Evolutionary conservation across 2,329 filamentous ascomycete genomes (phyloP), one percentile per base, ranked within the genome.

Genomic region (Colletotrichum sp.): DNA sequence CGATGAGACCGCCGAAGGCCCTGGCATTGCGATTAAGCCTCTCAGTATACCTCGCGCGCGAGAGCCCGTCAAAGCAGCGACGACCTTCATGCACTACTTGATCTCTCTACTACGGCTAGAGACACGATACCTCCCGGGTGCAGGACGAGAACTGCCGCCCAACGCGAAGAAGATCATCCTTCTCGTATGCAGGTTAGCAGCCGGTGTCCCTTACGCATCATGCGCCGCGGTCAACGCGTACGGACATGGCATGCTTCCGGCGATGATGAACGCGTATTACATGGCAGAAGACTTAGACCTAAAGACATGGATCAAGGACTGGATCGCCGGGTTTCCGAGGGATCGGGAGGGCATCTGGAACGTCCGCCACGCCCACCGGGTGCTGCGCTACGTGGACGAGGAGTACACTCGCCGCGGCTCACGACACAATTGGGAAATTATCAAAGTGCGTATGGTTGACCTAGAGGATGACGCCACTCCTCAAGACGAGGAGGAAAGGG

Each of bases 361-460:
- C 4, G 70, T 71, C 18, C 70, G 70, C 6, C 70, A 66, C 26
- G 70, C 70, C 13, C 61, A 60, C 12, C 15, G 70, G 7, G 52
- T 71, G 18, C 13, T 71, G 52, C n/a, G 32, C 9, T 72, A 72
- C 55, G 70, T 72, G 12, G 70, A 72, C 18, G 12, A 67, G 16
- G 70, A 72, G 30, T 72, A 72, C 34, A 68, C 16, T 2, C 70
- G 70, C 7, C 62, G 64, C 12, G 70, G 70, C 16, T 72, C 64
- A n/a, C 64, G 70, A 28, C 28, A 67, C 6, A 68, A 68, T 8
- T 72, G 70, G 70, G 64, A 68, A 38, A 72, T 72, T 10, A 68
- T 72, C 55, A 72, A 72, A 26, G 70, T 72, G n/a, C 62, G 70
- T 36, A 32, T 72, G 64, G 55, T 72, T 10, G 70, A 72, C 5